Percentiles rank a stretch among this genome's conserved stretches.
These are phyloP conservation scores for Hyphopichia burtonii DNA, from an alignment of 1,139 yeast genomes.

Conservation along the genomic window DNA sequence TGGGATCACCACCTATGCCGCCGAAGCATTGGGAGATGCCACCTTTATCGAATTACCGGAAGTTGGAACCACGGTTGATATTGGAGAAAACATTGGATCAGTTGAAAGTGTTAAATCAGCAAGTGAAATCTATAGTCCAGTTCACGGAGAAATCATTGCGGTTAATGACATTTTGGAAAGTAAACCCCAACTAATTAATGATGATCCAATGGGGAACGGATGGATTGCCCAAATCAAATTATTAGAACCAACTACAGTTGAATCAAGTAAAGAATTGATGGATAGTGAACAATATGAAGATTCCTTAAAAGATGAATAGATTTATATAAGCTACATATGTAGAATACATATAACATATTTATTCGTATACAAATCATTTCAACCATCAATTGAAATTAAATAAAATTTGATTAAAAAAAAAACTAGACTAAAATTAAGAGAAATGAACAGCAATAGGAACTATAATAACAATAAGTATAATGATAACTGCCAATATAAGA, in stretches of 20 bases:
- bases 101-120: constrained; percentile 96
- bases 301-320: constrained; percentile 52
- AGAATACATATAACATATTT: background rate
- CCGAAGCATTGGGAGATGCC: constrained; percentile 97
- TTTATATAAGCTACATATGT: background rate
- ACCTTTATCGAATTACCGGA: constrained; percentile 91
- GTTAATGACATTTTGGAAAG: constrained; percentile 66
- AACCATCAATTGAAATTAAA: background rate
- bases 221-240: constrained; percentile 85
- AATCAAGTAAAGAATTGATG: constrained; percentile 33
- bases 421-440: constrained; percentile 6
- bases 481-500: constrained; percentile 74
- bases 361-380: background rate
- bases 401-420: background rate
- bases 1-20: constrained; percentile 93
- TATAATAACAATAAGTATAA: constrained; percentile 81
- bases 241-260: constrained; percentile 28
- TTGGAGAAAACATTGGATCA: constrained; percentile 86
- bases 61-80: constrained; percentile 60
- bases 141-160: constrained; percentile 72
- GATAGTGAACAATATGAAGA: constrained; percentile 61
- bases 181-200: constrained; percentile 75
- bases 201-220: constrained; percentile 90
- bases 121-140: constrained; percentile 89
- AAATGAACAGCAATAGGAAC: constrained; percentile 95